Evolutionary conservation across 495 filamentous ascomycete genomes (phyloP), one percentile per base, ranked within the genome.

Genomic region (Aspergillus taichungensis): DNA sequence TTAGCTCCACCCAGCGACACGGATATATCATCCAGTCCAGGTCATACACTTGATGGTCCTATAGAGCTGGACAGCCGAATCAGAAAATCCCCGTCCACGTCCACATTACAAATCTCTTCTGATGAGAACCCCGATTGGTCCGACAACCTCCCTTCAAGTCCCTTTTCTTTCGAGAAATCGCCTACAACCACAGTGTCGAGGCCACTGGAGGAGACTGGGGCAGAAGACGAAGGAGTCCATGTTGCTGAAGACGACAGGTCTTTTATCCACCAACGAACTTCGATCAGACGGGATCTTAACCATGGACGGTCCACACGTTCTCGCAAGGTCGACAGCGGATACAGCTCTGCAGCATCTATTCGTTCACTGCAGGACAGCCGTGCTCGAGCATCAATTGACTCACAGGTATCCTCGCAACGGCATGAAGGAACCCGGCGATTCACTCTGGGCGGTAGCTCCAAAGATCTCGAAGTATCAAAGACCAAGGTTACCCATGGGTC

Each of bases 301-400:
- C 43, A 48, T 18, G 46, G 42, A 11, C 52, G 34, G 12, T 38
- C 33, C 5, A 49, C 59, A n/a, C 52, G 41, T 11, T 65, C 63
- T 6, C 55, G 61, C 35, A 60, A 69, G 41, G 54, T 53, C 18
- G 68, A 72, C 45, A 70, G 68, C 46, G 68, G 68, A 12, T 70
- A 72, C 46, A 70, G 64, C 47, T 70, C 66, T 33, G 63, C 60
- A 7, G 54, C 58, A 8, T 68, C 67, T 5, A 42, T 65, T 12
- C 56, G 53, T 34, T 67, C 61, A 6, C 33, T 56, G 14, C 60
- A 60, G 12, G 54, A 51, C 13, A 60, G 51, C 46, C 52, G 45
- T 10, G 53, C 59, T 7, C 48, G 57, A 29, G 50, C 32, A 5
- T 66, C 62, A 1, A 41, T 60, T 10, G 63, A 59, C 32, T 67